Evolutionary conservation across 345 rosid species (phyloP), one percentile per base, ranked within the genome.

Genomic region (Boechera stricta): DNA sequence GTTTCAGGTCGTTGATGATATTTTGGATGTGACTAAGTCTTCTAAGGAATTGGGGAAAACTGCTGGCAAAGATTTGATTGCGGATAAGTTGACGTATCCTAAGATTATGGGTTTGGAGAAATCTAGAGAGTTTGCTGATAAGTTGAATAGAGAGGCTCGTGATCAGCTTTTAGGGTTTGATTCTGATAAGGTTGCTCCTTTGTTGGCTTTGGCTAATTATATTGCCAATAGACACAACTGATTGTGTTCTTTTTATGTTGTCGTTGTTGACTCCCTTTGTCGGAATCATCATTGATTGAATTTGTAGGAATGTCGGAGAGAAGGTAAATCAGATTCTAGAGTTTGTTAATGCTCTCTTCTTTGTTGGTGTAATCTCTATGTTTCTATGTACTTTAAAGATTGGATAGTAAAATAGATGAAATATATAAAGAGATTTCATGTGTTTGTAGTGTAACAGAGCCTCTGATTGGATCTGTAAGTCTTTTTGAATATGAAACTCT

Each of bases 1-100:
- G 89, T 91, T 95, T 81, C 99, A 95, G 63, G 97, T 95, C 6
- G 96, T 95, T 70, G 99, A 95, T 79, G 97, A 92, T 57, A 91
- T 95, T n/a, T 89, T 95, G 56, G 99, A 95, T 72, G 85, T 95
- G 60, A 95, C 99, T 2, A 87, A 80, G 75, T 91, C 99, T 1
- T 91, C 97, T 0, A 41, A 86, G 45, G 97, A 95, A 61, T 48
- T 92, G 67, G 99, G 99, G 24, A 92, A 95, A 83, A 92, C 99
- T 4, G 99, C 97, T 0, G 98, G 99, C 18, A 95, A 95, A 80
- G 99, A 95, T 67, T 78, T 95, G 85, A 84, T 88, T 58, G 97
- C 98, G 0, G 96, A 91, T 78, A 92, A 92, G 48, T 69, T 75
- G 9, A 95, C 97, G 0, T 95, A 91, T 68, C 98, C 99, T 0